Conservation (phyloP, 2,329 filamentous ascomycete genomes). For the Trichoderma brevicompactum region DNA sequence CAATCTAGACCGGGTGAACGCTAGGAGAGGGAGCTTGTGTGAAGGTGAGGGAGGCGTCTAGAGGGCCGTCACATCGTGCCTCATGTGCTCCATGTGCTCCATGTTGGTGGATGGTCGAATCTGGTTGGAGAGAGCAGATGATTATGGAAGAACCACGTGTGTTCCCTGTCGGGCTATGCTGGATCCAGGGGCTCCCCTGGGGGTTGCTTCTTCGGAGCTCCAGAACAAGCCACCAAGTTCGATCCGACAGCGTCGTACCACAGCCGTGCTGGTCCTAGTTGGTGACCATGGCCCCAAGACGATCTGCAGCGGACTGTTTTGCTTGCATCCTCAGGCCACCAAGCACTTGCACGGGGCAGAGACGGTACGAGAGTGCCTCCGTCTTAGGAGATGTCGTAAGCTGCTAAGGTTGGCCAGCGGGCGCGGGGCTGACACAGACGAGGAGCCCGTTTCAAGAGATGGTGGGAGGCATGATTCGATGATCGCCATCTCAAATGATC, state of each 20-base stretch:
- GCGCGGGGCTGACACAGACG: neutral
- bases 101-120: conserved; percentile 8
- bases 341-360: too few species aligned
- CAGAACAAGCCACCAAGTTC: conserved; percentile 25
- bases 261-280: neutral
- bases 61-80: conserved; percentile 7
- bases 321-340: neutral
- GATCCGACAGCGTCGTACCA: conserved; percentile 19
- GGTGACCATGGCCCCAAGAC: neutral
- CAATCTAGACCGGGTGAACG: neutral
- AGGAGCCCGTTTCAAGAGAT: neutral
- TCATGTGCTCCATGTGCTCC: neutral
- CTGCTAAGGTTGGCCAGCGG: conserved; percentile 9
- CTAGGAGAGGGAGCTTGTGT: neutral
- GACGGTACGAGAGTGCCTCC: too few species aligned
- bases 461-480: neutral
- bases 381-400: neutral
- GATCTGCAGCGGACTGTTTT: conserved; percentile 12
- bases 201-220: neutral
- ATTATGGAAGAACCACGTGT: conserved; percentile 23
- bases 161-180: conserved; percentile 18
- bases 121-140: conserved; percentile 15
- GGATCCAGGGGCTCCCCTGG: conserved; percentile 26
- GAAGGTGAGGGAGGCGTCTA: neutral
- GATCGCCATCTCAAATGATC: conserved; percentile 6